These are phyloP conservation scores for Carallia pectinifolia DNA, from an alignment of 345 rosid species.

Conservation along the genomic window DNA sequence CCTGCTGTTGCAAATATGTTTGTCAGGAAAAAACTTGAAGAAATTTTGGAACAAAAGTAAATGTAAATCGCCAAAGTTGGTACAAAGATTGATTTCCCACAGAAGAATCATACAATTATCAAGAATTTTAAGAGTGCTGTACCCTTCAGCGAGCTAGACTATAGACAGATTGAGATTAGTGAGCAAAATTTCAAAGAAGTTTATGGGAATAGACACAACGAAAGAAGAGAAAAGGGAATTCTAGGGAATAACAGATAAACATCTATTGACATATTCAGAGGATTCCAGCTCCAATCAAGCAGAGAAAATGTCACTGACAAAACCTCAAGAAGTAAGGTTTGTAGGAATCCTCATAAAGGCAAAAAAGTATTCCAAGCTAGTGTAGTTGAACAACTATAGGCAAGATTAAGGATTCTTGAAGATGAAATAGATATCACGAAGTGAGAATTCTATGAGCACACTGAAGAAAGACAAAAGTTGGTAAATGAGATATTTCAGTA, in stretches of 20 bases:
- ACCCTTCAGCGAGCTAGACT: slow-evolving; percentile 4
- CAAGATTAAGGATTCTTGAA: slow-evolving; percentile 39
- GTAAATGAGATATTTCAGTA: slow-evolving; percentile 28
- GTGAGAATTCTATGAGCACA: slow-evolving; percentile 27
- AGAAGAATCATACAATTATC: not conserved
- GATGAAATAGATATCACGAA: slow-evolving; percentile 35
- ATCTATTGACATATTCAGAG: slow-evolving; percentile 2
- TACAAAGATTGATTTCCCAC: not conserved
- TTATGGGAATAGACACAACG: not conserved
- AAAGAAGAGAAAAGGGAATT: not conserved
- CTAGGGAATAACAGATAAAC: not conserved
- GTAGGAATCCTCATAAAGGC: slow-evolving; percentile 1
- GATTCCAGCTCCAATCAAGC: slow-evolving; percentile 2
- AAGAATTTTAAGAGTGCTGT: slow-evolving; percentile 1
- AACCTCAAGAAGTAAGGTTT: not conserved
- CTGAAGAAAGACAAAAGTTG: slow-evolving; percentile 33
- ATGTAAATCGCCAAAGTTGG: slow-evolving; percentile 9
- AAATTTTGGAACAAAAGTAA: not conserved
- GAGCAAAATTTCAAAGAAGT: not conserved
- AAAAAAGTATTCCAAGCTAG: slow-evolving; percentile 13
- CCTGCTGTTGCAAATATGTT: not conserved
- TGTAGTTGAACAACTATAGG: slow-evolving; percentile 21
- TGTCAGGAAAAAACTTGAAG: slow-evolving; percentile 7
- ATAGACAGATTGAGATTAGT: not conserved
- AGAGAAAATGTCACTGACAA: not conserved